Percentiles rank a stretch among this genome's conserved stretches.
These are phyloP conservation scores for Zostera marina DNA, from an alignment of 116 monocot genomes.

Conservation along the genomic window DNA sequence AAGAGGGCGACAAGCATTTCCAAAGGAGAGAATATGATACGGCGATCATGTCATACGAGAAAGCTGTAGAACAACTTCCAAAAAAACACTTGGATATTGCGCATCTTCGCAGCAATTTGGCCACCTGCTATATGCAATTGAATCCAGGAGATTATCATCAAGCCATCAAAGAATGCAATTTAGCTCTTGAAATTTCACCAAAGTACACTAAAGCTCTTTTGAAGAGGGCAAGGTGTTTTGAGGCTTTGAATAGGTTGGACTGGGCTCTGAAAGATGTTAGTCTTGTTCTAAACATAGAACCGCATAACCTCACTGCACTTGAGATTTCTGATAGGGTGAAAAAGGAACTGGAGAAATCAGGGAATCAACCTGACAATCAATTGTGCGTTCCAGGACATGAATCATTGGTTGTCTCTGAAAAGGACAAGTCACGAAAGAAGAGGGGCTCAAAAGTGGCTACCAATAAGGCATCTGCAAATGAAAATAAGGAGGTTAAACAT, in stretches of 20 bases:
- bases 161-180: slow-evolving; percentile 76
- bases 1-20: slow-evolving; percentile 69
- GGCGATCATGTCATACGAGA: slow-evolving; percentile 69
- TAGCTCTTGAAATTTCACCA: slow-evolving; percentile 54
- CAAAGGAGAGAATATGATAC: slow-evolving; percentile 75
- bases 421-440: slow-evolving; percentile 22
- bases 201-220: slow-evolving; percentile 51
- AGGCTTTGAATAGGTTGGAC: slow-evolving; percentile 36
- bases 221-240: slow-evolving; percentile 55
- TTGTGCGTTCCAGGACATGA: slow-evolving; percentile 15
- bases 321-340: slow-evolving; percentile 49
- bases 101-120: slow-evolving; percentile 55
- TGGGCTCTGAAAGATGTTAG: slow-evolving; percentile 42
- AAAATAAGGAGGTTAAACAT: slow-evolving; percentile 8
- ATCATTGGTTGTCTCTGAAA: slow-evolving; percentile 21
- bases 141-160: slow-evolving; percentile 42
- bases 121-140: slow-evolving; percentile 92
- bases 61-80: slow-evolving; percentile 78
- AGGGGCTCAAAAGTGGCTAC: slow-evolving; percentile 15
- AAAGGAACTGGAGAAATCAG: slow-evolving; percentile 26
- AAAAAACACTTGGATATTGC: slow-evolving; percentile 54
- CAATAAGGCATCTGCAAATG: slow-evolving; percentile 9
- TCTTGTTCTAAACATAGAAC: slow-evolving; percentile 28
- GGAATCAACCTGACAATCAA: slow-evolving; percentile 22
- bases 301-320: slow-evolving; percentile 41